Percentiles rank a stretch among this genome's conserved stretches.
Conservation (phyloP, 768 basidiomycete genomes). For the Astraeus odoratus region DNA sequence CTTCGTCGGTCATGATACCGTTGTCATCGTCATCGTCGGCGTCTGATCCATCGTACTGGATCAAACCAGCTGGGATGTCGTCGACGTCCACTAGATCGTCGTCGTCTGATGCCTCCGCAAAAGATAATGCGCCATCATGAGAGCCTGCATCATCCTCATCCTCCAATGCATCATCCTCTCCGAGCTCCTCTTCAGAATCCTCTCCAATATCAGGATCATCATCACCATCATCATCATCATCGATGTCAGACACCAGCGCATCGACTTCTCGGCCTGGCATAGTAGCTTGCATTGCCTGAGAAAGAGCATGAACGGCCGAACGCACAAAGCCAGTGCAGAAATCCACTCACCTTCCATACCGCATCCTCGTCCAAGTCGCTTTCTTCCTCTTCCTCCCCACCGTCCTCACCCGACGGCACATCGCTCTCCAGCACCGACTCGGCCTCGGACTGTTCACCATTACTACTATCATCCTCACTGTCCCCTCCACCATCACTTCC, state of each 20-base stretch:
- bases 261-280: slow-evolving; percentile 59
- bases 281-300: slow-evolving; percentile 82
- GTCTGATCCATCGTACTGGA: slow-evolving; percentile 55
- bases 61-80: slow-evolving; percentile 50
- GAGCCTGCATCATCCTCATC: slow-evolving; percentile 30
- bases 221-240: slow-evolving; percentile 26
- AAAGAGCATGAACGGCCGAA: slow-evolving; percentile 1
- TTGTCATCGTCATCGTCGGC: slow-evolving; percentile 50
- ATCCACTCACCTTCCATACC: slow-evolving; percentile 73
- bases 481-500: slow-evolving; percentile 15
- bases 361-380: slow-evolving; percentile 59
- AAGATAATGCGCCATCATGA: slow-evolving; percentile 42
- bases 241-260: slow-evolving; percentile 18
- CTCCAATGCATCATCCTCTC: slow-evolving; percentile 26
- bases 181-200: slow-evolving; percentile 21
- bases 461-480: slow-evolving; percentile 21
- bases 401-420: slow-evolving; percentile 19
- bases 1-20: slow-evolving; percentile 42
- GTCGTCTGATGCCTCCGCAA: slow-evolving; percentile 63
- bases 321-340: not conserved
- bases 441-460: slow-evolving; percentile 23
- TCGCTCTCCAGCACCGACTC: slow-evolving; percentile 15
- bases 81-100: slow-evolving; percentile 59
- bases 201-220: slow-evolving; percentile 10
- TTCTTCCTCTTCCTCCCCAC: slow-evolving; percentile 34